Evolutionary conservation across 768 basidiomycete species (phyloP), one percentile per base, ranked within the genome.

Genomic region (Lyophyllum atratum): DNA sequence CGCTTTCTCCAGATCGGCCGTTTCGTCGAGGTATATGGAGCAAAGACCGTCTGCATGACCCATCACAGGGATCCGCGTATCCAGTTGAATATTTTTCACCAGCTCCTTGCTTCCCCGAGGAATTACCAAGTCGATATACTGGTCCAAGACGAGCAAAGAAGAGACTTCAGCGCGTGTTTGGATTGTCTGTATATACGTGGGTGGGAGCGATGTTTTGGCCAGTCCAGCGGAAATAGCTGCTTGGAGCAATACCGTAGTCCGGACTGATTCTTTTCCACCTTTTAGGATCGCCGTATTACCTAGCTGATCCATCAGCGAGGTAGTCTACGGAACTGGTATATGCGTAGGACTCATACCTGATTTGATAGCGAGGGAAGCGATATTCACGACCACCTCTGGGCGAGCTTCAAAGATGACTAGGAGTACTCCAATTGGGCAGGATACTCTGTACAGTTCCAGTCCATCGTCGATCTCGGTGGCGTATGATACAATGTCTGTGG

Each of bases 11-110:
- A 76, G 64, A 62, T 90, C 84, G 0, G 95, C 95, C 26, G 80
- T 77, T 63, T 90, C 87, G 70, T 99, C 96, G 5, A 99, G 74
- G 70, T 88, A 98, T 5, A 97, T 85, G 19, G 86, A 84, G 70
- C 97, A 99, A 9, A 98, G 75, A 1, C 97, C 97, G 71, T 99
- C 97, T 7, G 97, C 95, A 67, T 99, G 97, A 1, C 97, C 97
- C 95, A 99, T 98, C 43, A 99, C 97, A 2, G 97, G 90, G 58
- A 99, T 98, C 56, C 90, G 81, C 0, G 96, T 97, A 61, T 78
- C 85, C 55, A 90, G 89, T 70, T 98, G 93, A 56, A 99, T 97
- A 70, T 78, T 90, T 64, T 76, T 80, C 25, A 98, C 97, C 12
- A 99, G 85, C 59, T 81, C 83, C 64, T 96, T 96, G 67, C 95